phyloP scores from a whole-genome alignment of 768 basidiomycete genomes.

The Tricholoma terreum region DNA sequence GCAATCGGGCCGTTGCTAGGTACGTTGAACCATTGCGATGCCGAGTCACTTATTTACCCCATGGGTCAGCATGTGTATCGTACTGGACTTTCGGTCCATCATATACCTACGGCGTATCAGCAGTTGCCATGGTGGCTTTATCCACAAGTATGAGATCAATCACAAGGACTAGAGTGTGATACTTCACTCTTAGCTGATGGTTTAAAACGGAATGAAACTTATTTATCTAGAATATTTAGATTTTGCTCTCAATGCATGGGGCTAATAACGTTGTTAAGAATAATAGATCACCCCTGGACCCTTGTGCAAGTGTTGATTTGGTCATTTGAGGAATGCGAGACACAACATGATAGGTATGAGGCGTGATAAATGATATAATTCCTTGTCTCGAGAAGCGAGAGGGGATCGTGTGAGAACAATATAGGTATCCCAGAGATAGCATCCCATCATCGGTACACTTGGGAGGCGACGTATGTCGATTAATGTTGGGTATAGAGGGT shows the following conservation, averaged over 20 bases:
- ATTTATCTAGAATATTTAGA: constrained; percentile 3
- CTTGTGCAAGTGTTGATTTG: neutral
- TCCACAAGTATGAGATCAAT: constrained; percentile 55
- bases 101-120: constrained; percentile 65
- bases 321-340: neutral
- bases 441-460: neutral
- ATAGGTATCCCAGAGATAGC: neutral
- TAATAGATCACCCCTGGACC: constrained; percentile 1
- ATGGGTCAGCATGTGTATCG: constrained; percentile 65
- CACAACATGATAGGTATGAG: neutral
- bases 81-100: constrained; percentile 90
- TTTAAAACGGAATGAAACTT: constrained; percentile 2
- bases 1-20: constrained; percentile 92
- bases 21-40: constrained; percentile 28
- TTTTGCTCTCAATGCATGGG: constrained; percentile 13
- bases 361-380: neutral
- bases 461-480: neutral
- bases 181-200: constrained; percentile 12
- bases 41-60: neutral
- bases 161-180: constrained; percentile 34
- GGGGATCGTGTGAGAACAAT: neutral
- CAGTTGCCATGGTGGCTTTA: constrained; percentile 61
- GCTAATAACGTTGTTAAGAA: constrained; percentile 11
- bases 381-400: neutral
- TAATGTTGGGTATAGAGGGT: constrained; percentile 9